Evolutionary conservation across 2,329 filamentous ascomycete species (phyloP).

Genomic region (Fusarium praegraminearum): DNA sequence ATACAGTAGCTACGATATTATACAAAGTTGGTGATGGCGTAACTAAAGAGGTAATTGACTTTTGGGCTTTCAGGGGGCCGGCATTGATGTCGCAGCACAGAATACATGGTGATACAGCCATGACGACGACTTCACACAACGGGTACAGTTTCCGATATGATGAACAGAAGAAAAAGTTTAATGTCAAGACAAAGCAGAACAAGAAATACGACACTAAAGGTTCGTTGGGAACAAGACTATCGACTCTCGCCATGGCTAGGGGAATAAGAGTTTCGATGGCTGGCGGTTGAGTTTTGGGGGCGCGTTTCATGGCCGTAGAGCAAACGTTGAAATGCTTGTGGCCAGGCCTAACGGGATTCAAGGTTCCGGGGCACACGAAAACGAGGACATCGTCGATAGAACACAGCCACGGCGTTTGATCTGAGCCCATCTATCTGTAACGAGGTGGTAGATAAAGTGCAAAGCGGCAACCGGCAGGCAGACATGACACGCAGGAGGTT

Average conservation of each 20-base stretch:
- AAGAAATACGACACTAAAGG: background rate
- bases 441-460: background rate
- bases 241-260: background rate
- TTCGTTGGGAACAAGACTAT: background rate
- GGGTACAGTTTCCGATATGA: conserved; percentile 7
- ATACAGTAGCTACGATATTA: background rate
- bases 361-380: conserved; percentile 13
- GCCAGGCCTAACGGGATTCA: background rate
- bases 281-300: conserved; percentile 18
- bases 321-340: conserved; percentile 11
- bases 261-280: conserved; percentile 9
- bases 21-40: background rate
- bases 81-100: conserved; percentile 3
- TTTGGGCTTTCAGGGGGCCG: conserved; percentile 36
- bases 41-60: conserved; percentile 26
- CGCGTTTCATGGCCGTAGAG: conserved; percentile 19
- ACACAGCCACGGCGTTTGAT: background rate
- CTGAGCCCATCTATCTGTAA: background rate
- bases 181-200: background rate
- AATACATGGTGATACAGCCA: conserved; percentile 12
- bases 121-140: conserved; percentile 29
- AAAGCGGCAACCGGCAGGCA: background rate
- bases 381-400: conserved; percentile 11
- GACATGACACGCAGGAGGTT: conserved; percentile 2
- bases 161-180: background rate